A percentile compares a stretch with the other conserved stretches of the same genome.
These are phyloP conservation scores for Populus euphratica DNA, from an alignment of 345 rosid genomes.

Conservation along the genomic window DNA sequence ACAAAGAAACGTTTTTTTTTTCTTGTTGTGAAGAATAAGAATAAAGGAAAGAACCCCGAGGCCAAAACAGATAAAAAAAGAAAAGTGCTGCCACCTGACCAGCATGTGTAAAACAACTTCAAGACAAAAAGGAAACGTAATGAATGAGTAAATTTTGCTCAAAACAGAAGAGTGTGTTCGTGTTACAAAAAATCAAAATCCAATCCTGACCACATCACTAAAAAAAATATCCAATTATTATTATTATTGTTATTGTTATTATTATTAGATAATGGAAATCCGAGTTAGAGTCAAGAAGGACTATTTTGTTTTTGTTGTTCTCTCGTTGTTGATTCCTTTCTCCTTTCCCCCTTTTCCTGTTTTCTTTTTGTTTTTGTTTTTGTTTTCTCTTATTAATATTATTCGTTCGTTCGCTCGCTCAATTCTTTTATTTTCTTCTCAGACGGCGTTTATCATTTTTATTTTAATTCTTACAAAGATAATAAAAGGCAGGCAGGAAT, in stretches of 20 bases:
- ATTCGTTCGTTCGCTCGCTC: conserved; percentile 10
- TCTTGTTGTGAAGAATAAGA: not conserved
- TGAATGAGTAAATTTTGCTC: not conserved
- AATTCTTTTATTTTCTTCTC: conserved; percentile 11
- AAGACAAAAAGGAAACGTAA: not conserved
- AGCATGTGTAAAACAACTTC: not conserved
- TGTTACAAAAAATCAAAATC: not conserved
- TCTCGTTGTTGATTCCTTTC: conserved; percentile 24
- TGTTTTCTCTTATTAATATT: not conserved
- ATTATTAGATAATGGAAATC: conserved; percentile 18
- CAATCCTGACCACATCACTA: not conserved
- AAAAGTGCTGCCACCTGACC: not conserved
- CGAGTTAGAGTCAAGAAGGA: conserved; percentile 28
- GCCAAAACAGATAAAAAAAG: not conserved
- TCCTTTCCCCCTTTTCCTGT: conserved; percentile 9
- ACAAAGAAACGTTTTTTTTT: not conserved
- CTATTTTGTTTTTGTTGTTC: conserved; percentile 17
- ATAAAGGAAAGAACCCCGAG: not conserved
- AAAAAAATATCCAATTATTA: not conserved
- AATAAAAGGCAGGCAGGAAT: not conserved
- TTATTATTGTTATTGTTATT: not conserved
- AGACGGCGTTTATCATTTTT: not conserved
- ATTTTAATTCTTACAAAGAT: not conserved
- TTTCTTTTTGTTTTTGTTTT: conserved; percentile 25
- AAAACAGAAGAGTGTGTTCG: not conserved